Conservation (phyloP, 768 basidiomycete species). For the Hortiboletus flavorubellus region DNA sequence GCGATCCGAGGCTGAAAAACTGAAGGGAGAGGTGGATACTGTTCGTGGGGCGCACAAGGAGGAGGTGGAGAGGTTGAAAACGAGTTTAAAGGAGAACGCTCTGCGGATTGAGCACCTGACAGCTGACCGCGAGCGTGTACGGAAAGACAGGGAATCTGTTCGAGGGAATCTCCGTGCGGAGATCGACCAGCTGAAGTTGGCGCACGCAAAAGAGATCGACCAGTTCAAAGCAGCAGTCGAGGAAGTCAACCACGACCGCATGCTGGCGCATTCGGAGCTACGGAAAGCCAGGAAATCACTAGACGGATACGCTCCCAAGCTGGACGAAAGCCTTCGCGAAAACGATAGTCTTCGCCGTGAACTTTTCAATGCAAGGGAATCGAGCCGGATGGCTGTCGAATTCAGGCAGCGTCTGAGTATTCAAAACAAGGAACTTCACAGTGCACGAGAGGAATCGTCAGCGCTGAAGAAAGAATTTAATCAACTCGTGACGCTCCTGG, state of each 20-base stretch:
- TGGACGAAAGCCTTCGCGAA: constrained; percentile 20
- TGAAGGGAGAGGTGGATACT: constrained; percentile 13
- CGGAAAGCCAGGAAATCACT: constrained; percentile 18
- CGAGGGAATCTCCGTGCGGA: constrained; percentile 16
- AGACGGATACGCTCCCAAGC: constrained; percentile 13
- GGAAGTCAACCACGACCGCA: constrained; percentile 22
- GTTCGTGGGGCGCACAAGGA: constrained; percentile 5
- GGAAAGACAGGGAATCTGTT: constrained; percentile 23
- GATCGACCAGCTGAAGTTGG: constrained; percentile 19
- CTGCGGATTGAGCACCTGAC: constrained; percentile 20
- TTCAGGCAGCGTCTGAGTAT: constrained; percentile 16
- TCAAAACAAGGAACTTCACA: constrained; percentile 21
- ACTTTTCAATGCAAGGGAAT: constrained; percentile 13
- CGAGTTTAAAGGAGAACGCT: constrained; percentile 17
- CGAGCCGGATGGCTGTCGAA: constrained; percentile 5
- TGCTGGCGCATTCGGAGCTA: constrained; percentile 21
- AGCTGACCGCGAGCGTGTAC: constrained; percentile 23
- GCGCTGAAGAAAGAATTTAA: constrained; percentile 27
- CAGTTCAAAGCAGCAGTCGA: constrained; percentile 21
- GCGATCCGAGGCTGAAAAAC: constrained; percentile 8
- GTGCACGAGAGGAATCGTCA: constrained; percentile 28
- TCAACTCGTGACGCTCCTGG: constrained; percentile 31
- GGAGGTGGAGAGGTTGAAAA: constrained; percentile 17
- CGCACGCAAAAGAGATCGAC: constrained; percentile 14
- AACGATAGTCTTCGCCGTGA: constrained; percentile 17